These are phyloP conservation scores for Acanthamoeba castellanii DNA, from an alignment of 208 protist species.

Conservation along the genomic window DNA sequence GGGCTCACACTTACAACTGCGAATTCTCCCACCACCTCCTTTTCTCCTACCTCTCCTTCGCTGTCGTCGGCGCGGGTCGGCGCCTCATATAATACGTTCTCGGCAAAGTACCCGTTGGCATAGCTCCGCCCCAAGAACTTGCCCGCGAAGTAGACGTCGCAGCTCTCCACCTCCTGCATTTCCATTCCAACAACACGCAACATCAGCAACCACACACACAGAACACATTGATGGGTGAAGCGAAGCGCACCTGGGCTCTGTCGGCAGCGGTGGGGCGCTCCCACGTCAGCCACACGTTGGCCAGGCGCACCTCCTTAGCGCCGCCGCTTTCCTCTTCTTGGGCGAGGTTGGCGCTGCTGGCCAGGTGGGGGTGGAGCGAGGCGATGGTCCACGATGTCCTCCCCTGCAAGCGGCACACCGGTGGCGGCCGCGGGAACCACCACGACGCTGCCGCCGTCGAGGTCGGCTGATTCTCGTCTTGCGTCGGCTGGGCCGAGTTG, in stretches of 20 bases:
- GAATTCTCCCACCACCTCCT: neutral
- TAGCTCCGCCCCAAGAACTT: conserved; percentile 32
- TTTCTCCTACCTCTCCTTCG: neutral
- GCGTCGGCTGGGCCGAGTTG: too few species aligned
- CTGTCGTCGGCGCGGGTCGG: neutral
- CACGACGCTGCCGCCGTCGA: neutral
- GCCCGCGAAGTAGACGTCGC: conserved; percentile 40
- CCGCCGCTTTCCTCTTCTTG: neutral
- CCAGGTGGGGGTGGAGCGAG: neutral
- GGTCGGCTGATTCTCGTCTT: neutral
- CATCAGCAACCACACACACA: neutral
- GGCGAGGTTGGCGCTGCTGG: neutral
- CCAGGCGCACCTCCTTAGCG: neutral
- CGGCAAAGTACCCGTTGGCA: neutral
- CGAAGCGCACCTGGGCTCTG: neutral
- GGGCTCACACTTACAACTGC: neutral
- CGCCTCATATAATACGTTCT: neutral
- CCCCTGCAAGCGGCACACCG: neutral
- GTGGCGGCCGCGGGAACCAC: neutral
- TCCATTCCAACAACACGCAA: neutral
- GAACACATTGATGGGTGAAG: neutral
- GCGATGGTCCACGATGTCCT: conserved; percentile 3
- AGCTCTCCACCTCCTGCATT: conserved; percentile 1
- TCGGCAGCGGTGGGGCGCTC: neutral
- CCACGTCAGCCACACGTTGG: conserved; percentile 29